phyloP scores from a whole-genome alignment of 495 filamentous ascomycete species.

The Aspergillus biplanus region DNA sequence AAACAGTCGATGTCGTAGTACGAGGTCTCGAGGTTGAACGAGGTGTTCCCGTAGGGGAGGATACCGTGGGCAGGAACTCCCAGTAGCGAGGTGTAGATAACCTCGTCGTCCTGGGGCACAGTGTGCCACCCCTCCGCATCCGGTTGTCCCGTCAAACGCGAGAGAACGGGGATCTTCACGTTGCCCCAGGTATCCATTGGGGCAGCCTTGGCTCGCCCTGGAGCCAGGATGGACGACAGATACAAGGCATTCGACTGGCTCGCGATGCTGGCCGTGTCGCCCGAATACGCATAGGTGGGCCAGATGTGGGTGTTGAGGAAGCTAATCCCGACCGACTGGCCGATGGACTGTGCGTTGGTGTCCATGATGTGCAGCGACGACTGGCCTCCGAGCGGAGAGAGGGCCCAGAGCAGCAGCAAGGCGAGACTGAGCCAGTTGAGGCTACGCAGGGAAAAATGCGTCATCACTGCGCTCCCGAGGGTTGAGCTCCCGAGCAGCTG shows the following conservation, averaged over 20 bases:
- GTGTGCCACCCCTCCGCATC: not conserved
- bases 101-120: not conserved
- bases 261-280: not conserved
- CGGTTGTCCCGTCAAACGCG: not conserved
- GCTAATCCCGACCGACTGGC: not conserved
- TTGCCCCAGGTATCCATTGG: constrained; percentile 9
- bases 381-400: constrained; percentile 10
- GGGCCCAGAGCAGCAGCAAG: constrained; percentile 4
- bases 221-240: not conserved
- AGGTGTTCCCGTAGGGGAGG: not conserved
- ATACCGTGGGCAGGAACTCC: not conserved
- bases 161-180: constrained; percentile 5
- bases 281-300: not conserved
- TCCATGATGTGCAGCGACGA: constrained; percentile 5
- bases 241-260: not conserved
- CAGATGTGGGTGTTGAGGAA: not conserved
- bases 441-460: not conserved
- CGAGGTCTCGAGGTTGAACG: constrained; percentile 3
- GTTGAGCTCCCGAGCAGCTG: constrained; percentile 9
- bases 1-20: constrained; percentile 11
- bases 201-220: not conserved
- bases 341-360: not conserved
- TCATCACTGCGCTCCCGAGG: not conserved
- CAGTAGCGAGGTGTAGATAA: not conserved
- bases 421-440: not conserved